Conservation (phyloP, 2,329 filamentous ascomycete species). For the Westerdykella ornata region DNA sequence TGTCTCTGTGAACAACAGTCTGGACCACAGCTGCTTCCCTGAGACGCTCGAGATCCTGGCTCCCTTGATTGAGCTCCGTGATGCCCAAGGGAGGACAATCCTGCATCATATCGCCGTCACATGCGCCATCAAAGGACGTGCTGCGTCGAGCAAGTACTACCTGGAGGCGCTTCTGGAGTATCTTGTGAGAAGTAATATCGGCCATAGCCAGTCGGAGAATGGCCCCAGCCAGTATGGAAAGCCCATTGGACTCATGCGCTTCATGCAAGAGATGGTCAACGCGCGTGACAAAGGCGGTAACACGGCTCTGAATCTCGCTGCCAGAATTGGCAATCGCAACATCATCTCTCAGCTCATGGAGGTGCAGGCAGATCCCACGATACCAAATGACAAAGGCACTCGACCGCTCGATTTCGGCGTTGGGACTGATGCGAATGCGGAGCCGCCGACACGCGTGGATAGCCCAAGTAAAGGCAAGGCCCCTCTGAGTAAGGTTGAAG, state of each 20-base stretch:
- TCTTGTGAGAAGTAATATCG: conserved; percentile 67
- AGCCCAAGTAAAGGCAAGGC: conserved; percentile 36
- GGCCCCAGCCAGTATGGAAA: conserved; percentile 53
- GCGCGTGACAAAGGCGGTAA: conserved; percentile 90
- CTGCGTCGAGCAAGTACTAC: conserved; percentile 89
- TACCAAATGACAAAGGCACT: conserved; percentile 83
- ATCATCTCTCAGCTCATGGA: conserved; percentile 96
- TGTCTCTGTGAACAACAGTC: conserved; percentile 87
- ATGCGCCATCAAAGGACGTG: conserved; percentile 88
- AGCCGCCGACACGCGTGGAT: conserved; percentile 34
- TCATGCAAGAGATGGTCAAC: conserved; percentile 97
- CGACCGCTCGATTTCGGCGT: conserved; percentile 93
- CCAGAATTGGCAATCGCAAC: conserved; percentile 83
- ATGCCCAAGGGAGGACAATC: conserved; percentile 83
- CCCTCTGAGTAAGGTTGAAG: conserved; percentile 49
- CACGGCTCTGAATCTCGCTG: conserved; percentile 88
- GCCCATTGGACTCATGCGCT: conserved; percentile 79
- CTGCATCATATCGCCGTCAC: conserved; percentile 95
- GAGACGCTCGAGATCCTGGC: conserved; percentile 84
- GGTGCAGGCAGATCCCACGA: conserved; percentile 87
- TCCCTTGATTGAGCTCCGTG: conserved; percentile 81
- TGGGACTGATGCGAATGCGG: conserved; percentile 55
- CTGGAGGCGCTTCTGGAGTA: conserved; percentile 91
- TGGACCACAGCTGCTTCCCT: conserved; percentile 84
- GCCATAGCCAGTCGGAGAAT: conserved; percentile 26